A percentile compares a stretch with the other conserved stretches of the same genome.
phyloP scores from a whole-genome alignment of 768 basidiomycete genomes.

The Tubosaeta brunneosetosa region DNA sequence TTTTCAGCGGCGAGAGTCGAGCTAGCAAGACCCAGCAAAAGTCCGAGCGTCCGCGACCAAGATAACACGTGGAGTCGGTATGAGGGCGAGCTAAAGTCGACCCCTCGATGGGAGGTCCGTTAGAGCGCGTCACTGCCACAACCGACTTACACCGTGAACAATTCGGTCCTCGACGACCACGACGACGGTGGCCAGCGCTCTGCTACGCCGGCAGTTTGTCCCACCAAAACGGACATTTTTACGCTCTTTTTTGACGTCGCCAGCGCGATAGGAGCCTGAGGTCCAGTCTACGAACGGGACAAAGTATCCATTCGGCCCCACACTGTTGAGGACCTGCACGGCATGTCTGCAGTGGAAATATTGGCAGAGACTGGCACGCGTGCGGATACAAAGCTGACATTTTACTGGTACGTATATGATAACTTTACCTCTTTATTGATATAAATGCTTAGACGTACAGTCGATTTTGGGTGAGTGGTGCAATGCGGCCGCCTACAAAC shows the following conservation, averaged over 20 bases:
- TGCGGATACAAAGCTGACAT: conserved; percentile 79
- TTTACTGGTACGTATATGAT: conserved; percentile 69
- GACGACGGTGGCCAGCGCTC: conserved; percentile 56
- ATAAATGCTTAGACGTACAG: conserved; percentile 37
- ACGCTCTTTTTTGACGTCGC: conserved; percentile 25
- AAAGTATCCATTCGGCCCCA: conserved; percentile 59
- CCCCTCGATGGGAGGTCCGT: conserved; percentile 22
- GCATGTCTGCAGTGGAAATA: conserved; percentile 73
- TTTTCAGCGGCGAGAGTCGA: conserved; percentile 38
- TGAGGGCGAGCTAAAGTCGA: conserved; percentile 10
- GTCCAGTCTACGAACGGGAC: conserved; percentile 25
- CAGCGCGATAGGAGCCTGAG: conserved; percentile 19
- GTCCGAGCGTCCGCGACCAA: not conserved
- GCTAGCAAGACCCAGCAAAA: conserved; percentile 3
- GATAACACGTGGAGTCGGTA: conserved; percentile 8
- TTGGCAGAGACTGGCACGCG: conserved; percentile 67
- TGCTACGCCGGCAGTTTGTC: conserved; percentile 57
- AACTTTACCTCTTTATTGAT: conserved; percentile 2
- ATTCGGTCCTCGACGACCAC: conserved; percentile 23
- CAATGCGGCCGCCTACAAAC: not conserved
- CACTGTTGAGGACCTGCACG: conserved; percentile 81
- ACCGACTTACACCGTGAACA: conserved; percentile 24
- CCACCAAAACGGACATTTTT: conserved; percentile 28
- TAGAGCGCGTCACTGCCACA: conserved; percentile 15
- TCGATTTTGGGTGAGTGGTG: conserved; percentile 79